Conservation (phyloP, 2,329 filamentous ascomycete genomes). For the Trichophyton simii region DNA sequence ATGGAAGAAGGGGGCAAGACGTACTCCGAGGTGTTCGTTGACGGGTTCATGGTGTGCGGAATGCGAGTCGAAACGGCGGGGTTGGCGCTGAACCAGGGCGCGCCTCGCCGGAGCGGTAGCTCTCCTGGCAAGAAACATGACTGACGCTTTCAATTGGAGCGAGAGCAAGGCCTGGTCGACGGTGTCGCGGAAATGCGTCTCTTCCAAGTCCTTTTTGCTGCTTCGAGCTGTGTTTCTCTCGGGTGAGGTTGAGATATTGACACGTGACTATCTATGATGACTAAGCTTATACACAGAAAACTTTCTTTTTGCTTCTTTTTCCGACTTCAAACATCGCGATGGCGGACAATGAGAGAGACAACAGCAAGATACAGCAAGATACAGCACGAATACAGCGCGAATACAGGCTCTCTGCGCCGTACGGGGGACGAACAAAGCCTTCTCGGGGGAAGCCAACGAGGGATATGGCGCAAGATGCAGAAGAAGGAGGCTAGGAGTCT, state of each 20-base stretch:
- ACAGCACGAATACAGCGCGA: background rate
- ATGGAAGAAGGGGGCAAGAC: constrained; percentile 14
- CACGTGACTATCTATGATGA: background rate
- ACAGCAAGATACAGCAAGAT: background rate
- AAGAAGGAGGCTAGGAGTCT: background rate
- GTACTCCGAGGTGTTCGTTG: constrained; percentile 36
- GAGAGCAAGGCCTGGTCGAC: constrained; percentile 7
- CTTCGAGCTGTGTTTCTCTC: background rate
- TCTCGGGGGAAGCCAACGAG: background rate
- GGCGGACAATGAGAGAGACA: background rate
- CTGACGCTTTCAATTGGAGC: constrained; percentile 16
- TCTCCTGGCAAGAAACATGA: constrained; percentile 33
- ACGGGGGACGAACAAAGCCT: too few relatives aligned
- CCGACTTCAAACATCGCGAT: background rate
- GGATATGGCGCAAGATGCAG: background rate
- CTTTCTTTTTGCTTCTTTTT: background rate
- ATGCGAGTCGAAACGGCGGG: constrained; percentile 34
- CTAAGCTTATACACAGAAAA: background rate
- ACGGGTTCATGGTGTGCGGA: constrained; percentile 32
- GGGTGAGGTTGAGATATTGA: background rate
- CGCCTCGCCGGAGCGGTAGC: constrained; percentile 25
- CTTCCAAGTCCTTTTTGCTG: background rate
- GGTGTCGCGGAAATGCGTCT: background rate
- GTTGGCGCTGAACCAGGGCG: constrained; percentile 29
- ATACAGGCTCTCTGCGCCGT: too few relatives aligned